Base-by-base conservation (phyloP, 2,329 filamentous ascomycete genomes). In the Fusarium incarnatum region DNA sequence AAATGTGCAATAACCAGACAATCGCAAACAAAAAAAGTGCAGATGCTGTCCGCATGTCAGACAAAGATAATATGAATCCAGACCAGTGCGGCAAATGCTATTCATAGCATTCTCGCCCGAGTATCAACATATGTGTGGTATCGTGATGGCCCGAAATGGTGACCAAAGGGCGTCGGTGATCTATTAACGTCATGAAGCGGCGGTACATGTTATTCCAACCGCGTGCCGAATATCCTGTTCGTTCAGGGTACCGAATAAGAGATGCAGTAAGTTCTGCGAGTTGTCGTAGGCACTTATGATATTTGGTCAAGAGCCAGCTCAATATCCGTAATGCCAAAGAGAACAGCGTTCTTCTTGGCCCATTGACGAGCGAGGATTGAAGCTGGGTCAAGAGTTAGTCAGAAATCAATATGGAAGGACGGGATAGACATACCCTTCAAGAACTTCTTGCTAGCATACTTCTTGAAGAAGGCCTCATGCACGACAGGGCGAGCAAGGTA, bases 401-500 rank as follows among this genome's bases (percentile, higher is more conserved):
- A 27, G 22, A 23, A 53, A 25, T 60, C 18, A 23, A 22, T 5
- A 15, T 8, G n/a, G 6, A n/a, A n/a, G 15, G 18, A 30, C 22
- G 25, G 20, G 28, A 23, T 60, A n/a, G 13, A 75, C 87, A 83
- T 89, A 97, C 95, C 94, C 85, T 99, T 99, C 76, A 98, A 84
- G 83, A 98, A 99, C 83, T 97, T 98, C 87, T 98, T 99, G 88
- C 94, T 97, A 60, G 96, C 96, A 80, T 99, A 99, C 83, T 99
- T 99, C 88, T 97, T 97, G 87, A 98, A 98, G 86, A 99, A 98
- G 40, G 96, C 97, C 80, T 98, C 95, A 78, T 99, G 96, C 45
- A 91, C 88, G 56, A 98, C 92, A 27, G 95, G 96, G 15, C 93
- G 90, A 63, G 92, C 92, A 41, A 99, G 91, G 79, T 99, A 99